Conservation (phyloP, 2,329 filamentous ascomycete genomes). For the Fusarium illudens region DNA sequence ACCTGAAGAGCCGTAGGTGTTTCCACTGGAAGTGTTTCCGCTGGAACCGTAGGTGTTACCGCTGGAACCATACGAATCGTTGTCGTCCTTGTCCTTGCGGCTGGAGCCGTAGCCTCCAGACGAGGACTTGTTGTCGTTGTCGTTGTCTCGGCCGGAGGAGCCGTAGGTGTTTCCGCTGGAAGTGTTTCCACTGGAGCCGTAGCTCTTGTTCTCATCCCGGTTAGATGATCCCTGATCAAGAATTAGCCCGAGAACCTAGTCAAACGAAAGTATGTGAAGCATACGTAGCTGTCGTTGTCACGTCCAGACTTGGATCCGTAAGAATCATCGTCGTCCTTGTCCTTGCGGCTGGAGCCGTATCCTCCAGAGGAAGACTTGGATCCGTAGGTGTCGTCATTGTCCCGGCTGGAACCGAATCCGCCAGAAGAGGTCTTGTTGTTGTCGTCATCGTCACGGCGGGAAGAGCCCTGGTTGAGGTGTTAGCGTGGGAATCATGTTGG, state of each 20-base stretch:
- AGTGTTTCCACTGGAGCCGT: not conserved
- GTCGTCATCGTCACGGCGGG: conserved; percentile 8
- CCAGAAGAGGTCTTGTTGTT: conserved; percentile 15
- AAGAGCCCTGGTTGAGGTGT: not conserved
- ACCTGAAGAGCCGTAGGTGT: conserved; percentile 8
- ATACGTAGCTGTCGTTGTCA: conserved; percentile 9
- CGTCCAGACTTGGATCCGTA: conserved; percentile 12
- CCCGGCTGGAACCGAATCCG: not conserved
- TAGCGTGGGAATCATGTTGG: too few species aligned
- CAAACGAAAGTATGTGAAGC: not conserved
- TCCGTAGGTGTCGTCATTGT: not conserved
- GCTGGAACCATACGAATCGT: not conserved
- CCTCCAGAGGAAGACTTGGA: not conserved
- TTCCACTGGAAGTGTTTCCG: not conserved
- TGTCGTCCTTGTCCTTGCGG: conserved; percentile 3
- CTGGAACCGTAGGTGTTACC: not conserved
- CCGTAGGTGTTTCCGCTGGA: not conserved
- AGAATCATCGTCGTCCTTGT: not conserved
- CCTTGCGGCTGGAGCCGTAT: not conserved
- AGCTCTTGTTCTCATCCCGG: conserved; percentile 11
- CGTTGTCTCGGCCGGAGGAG: not conserved
- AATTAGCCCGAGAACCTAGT: not conserved
- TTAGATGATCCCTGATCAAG: conserved; percentile 10
- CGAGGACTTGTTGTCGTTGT: not conserved
- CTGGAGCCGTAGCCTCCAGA: too few species aligned